These are phyloP conservation scores for Lupinus albus DNA, from an alignment of 306 rosid species.

Conservation along the genomic window DNA sequence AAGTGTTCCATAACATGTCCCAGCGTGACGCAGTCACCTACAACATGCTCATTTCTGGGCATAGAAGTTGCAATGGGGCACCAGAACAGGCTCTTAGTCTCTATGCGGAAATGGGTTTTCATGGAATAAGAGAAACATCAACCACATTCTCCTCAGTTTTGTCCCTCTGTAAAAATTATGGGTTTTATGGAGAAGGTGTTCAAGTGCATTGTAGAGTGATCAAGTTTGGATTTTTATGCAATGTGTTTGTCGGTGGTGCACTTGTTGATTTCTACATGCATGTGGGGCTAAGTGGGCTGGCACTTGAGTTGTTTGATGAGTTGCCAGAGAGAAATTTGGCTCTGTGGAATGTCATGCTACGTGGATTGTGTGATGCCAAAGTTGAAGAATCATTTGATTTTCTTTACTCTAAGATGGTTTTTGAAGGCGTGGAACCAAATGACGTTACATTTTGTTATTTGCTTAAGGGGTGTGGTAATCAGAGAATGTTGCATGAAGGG, in stretches of 20 bases:
- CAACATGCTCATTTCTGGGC: conserved; percentile 70
- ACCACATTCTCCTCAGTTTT: conserved; percentile 63
- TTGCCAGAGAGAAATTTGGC: conserved; percentile 62
- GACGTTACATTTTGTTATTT: conserved; percentile 77
- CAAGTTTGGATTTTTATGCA: conserved; percentile 56
- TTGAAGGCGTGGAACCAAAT: conserved; percentile 64
- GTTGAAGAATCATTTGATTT: conserved; percentile 45
- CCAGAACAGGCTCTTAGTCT: conserved; percentile 51
- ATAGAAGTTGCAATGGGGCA: conserved; percentile 38
- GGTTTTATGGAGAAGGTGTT: conserved; percentile 54
- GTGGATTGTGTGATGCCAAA: conserved; percentile 58
- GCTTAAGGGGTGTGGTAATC: conserved; percentile 60
- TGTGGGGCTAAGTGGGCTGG: conserved; percentile 47
- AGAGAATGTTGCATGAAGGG: conserved; percentile 59
- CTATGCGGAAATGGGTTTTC: conserved; percentile 61
- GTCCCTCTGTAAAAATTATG: conserved; percentile 51
- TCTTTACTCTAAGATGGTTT: conserved; percentile 54
- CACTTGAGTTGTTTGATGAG: conserved; percentile 71
- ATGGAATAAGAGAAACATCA: conserved; percentile 57
- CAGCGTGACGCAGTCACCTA: conserved; percentile 67
- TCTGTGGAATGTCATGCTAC: conserved; percentile 64
- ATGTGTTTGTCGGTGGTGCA: conserved; percentile 63
- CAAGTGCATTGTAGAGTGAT: conserved; percentile 78
- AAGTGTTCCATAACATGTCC: conserved; percentile 59
- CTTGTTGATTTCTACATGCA: conserved; percentile 59